phyloP scores from a whole-genome alignment of 192 early-diverging fungal species.

The Coemansia biformis region DNA sequence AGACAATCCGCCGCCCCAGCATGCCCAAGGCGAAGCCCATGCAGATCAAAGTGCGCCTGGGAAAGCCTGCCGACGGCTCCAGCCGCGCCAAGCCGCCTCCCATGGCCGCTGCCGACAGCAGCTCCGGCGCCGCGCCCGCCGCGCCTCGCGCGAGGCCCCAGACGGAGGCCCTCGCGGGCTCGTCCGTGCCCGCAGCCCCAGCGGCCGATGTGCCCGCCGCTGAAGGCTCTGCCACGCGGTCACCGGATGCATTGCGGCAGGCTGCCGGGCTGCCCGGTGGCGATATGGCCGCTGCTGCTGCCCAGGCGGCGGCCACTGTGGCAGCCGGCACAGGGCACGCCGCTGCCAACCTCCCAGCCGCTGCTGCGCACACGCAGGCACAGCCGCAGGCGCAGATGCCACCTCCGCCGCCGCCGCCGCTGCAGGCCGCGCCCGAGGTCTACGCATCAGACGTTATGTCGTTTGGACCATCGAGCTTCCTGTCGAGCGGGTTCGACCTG shows the following conservation, averaged over 20 bases:
- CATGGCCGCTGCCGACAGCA: not conserved
- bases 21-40: conserved; percentile 41
- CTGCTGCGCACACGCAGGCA: too few relatives aligned
- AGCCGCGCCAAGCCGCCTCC: not conserved
- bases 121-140: too few relatives aligned
- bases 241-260: not conserved
- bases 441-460: conserved; percentile 51
- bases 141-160: too few relatives aligned
- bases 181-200: not conserved
- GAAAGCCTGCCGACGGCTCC: conserved; percentile 28
- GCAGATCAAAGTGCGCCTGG: conserved; percentile 50
- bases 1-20: conserved; percentile 34
- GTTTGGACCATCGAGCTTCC: conserved; percentile 47
- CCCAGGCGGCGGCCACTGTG: not conserved
- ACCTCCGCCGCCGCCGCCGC: conserved; percentile 1
- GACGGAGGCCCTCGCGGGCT: too few relatives aligned
- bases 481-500: conserved; percentile 47
- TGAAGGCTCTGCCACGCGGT: too few relatives aligned
- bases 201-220: too few relatives aligned
- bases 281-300: conserved; percentile 1
- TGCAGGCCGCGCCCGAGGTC: conserved; percentile 15
- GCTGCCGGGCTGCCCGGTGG: not conserved
- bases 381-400: too few relatives aligned
- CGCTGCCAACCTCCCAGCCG: too few relatives aligned
- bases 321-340: too few relatives aligned